phyloP scores from a whole-genome alignment of 2,329 filamentous ascomycete genomes.

The Microsporum audouinii region DNA sequence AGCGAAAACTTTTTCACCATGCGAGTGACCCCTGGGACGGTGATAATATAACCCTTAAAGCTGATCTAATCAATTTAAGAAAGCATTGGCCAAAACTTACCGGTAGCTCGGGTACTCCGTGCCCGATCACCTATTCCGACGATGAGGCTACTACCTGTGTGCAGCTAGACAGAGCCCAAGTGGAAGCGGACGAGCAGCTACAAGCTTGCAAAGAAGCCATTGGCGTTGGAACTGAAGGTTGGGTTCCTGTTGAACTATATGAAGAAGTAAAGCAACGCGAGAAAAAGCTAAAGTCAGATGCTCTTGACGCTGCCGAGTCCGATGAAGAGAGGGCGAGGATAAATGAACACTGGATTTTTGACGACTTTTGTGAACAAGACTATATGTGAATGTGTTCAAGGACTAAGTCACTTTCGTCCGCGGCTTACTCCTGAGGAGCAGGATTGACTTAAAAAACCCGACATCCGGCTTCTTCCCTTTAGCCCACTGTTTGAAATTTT shows the following conservation, averaged over 20 bases:
- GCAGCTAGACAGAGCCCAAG: conserved; percentile 1
- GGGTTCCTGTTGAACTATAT: conserved; percentile 6
- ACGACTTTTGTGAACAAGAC: conserved; percentile 9
- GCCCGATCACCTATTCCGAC: not conserved
- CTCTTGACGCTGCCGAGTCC: conserved; percentile 4
- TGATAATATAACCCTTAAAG: conserved; percentile 7
- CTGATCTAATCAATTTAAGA: conserved; percentile 3
- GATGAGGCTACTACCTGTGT: not conserved
- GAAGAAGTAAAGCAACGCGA: not conserved
- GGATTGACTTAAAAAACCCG: too few relatives aligned
- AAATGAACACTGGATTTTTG: conserved; percentile 9
- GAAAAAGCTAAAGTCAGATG: conserved; percentile 2
- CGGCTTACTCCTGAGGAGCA: too few relatives aligned
- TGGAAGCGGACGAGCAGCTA: conserved; percentile 4
- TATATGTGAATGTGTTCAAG: too few relatives aligned
- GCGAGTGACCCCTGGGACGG: conserved; percentile 8
- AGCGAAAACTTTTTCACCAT: conserved; percentile 7
- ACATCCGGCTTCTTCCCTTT: too few relatives aligned
- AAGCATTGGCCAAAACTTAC: conserved; percentile 3
- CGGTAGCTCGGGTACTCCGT: not conserved
- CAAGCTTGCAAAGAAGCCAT: conserved; percentile 2
- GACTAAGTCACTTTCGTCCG: too few relatives aligned
- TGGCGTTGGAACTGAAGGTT: conserved; percentile 8
- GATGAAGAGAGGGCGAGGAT: conserved; percentile 3
- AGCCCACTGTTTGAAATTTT: too few relatives aligned